Conservation (phyloP, 2,329 filamentous ascomycete genomes). For the Diaporthe aspalathi region DNA sequence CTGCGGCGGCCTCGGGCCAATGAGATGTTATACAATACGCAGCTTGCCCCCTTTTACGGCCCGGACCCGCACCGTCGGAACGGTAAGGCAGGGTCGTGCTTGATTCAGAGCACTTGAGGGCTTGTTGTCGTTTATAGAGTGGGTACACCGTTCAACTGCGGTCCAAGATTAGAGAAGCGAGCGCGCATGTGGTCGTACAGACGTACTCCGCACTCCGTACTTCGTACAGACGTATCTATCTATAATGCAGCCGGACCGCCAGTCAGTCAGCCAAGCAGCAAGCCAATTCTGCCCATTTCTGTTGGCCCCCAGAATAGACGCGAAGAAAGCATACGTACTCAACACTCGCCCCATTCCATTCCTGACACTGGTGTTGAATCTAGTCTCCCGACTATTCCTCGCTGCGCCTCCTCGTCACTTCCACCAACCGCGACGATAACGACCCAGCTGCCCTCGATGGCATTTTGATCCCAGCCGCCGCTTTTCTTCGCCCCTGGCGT, state of each 20-base stretch:
- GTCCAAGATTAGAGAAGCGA: background rate
- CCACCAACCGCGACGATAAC: background rate
- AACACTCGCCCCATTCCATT: conserved; percentile 10
- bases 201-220: background rate
- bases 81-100: conserved; percentile 2
- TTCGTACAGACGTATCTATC: conserved; percentile 6
- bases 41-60: background rate
- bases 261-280: background rate
- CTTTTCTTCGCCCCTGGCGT: background rate
- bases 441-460: background rate
- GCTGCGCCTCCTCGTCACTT: conserved; percentile 1
- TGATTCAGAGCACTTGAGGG: no score
- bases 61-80: background rate
- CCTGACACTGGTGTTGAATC: background rate
- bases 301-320: background rate
- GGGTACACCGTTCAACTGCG: background rate
- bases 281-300: background rate
- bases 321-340: conserved; percentile 1
- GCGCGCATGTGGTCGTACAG: background rate
- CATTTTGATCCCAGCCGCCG: background rate
- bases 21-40: conserved; percentile 29
- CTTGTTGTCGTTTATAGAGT: background rate
- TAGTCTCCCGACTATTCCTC: background rate
- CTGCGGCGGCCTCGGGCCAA: background rate
- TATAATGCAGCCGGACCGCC: conserved; percentile 3